These are phyloP conservation scores for Taiozyma onychis DNA, from an alignment of 1,139 yeast genomes.

Conservation along the genomic window DNA sequence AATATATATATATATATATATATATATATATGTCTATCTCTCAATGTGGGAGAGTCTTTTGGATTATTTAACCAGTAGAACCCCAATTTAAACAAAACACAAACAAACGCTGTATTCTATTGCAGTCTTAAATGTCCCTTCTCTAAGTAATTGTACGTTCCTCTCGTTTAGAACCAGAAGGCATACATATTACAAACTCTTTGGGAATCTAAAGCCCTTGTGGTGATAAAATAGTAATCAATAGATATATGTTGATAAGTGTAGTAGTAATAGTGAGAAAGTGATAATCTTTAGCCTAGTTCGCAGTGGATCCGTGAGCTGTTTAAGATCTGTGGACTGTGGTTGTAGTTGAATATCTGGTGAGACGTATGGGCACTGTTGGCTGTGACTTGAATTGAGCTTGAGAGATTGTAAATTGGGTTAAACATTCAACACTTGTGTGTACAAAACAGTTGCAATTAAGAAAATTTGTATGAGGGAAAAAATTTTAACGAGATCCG, in stretches of 20 bases:
- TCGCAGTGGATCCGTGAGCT: too few relatives aligned
- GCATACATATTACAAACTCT: slow-evolving; percentile 1
- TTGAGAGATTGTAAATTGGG: too few relatives aligned
- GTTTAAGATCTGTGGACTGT: too few relatives aligned
- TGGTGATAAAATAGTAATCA: background rate
- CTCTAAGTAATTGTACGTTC: background rate
- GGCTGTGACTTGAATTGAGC: too few relatives aligned
- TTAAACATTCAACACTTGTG: too few relatives aligned
- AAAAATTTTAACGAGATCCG: slow-evolving; percentile 6
- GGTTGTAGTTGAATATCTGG: too few relatives aligned
- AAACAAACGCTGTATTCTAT: background rate
- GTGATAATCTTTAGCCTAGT: too few relatives aligned
- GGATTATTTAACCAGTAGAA: background rate
- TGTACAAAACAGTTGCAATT: background rate
- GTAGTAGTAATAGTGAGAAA: background rate
- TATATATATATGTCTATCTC: background rate
- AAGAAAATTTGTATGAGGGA: background rate
- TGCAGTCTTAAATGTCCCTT: background rate
- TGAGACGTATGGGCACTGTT: too few relatives aligned
- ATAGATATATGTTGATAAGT: background rate
- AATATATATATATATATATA: background rate
- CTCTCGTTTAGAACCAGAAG: slow-evolving; percentile 1
- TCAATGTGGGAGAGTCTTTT: background rate
- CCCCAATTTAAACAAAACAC: background rate
- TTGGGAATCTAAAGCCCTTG: background rate